Evolutionary conservation across 1,139 yeast species (phyloP).

Genomic region (Pichia sp.): DNA sequence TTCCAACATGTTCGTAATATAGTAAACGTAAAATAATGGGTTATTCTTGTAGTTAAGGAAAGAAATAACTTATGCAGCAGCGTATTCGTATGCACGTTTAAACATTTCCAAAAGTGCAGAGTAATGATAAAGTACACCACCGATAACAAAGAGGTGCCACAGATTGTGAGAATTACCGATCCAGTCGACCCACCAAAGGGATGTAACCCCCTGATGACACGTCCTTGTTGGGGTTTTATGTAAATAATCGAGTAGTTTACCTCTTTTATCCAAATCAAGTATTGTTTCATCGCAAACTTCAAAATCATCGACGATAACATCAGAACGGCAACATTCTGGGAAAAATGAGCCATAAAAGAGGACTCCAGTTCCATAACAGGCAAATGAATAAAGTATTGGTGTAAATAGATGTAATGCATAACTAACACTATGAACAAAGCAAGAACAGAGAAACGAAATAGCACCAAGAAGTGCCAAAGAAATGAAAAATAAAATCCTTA

Average conservation of each 20-base stretch:
- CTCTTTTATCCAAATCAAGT: conserved; percentile 30
- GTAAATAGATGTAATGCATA: conserved; percentile 46
- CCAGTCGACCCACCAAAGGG: conserved; percentile 84
- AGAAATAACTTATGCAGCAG: too few relatives aligned
- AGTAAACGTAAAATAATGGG: too few relatives aligned
- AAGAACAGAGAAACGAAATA: conserved; percentile 53
- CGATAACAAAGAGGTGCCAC: conserved; percentile 88
- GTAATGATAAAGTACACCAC: conserved; percentile 85
- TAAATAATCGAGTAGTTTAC: conserved; percentile 46
- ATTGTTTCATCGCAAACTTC: conserved; percentile 36
- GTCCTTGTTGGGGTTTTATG: conserved; percentile 43
- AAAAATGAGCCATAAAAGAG: conserved; percentile 80
- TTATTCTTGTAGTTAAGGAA: too few relatives aligned
- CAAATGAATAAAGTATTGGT: conserved; percentile 60
- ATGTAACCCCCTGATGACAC: conserved; percentile 41
- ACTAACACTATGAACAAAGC: conserved; percentile 48
- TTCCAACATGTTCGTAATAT: too few relatives aligned
- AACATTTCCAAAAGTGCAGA: conserved; percentile 68
- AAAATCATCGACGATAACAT: conserved; percentile 43
- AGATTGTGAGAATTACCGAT: conserved; percentile 73
- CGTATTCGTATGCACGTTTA: too few relatives aligned
- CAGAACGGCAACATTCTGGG: conserved; percentile 84
- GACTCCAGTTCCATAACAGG: conserved; percentile 77
- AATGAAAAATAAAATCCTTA: conserved; percentile 77
- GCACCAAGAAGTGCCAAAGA: conserved; percentile 73